A percentile compares a stretch with the other conserved stretches of the same genome.
These are phyloP conservation scores for Zasmidium angulare DNA, from an alignment of 2,329 filamentous ascomycete genomes.

Conservation along the genomic window DNA sequence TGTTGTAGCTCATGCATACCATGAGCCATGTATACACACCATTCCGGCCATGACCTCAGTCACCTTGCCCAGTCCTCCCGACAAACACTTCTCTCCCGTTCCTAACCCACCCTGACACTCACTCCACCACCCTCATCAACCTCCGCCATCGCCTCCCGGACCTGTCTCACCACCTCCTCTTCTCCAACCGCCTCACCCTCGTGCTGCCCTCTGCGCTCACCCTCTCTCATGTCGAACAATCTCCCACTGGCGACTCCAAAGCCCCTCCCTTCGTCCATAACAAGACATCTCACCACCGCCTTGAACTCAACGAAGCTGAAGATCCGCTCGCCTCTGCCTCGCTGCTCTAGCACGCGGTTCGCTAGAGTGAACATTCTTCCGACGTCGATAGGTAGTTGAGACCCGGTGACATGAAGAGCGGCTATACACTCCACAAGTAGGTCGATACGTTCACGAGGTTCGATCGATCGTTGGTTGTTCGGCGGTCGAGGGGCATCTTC, in stretches of 20 bases:
- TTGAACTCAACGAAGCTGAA: conserved; percentile 6
- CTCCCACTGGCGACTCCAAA: not conserved
- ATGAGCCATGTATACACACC: no score
- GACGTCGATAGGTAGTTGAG: not conserved
- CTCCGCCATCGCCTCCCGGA: not conserved
- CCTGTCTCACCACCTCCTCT: not conserved
- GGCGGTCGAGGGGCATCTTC: conserved; percentile 3
- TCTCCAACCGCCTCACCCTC: not conserved
- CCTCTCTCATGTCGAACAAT: not conserved
- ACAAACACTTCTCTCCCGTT: not conserved
- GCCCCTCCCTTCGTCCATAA: not conserved
- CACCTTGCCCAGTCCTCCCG: no score
- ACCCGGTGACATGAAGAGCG: no score
- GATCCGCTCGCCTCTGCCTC: not conserved
- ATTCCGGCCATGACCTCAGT: no score
- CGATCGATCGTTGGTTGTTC: not conserved
- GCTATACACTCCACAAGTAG: not conserved
- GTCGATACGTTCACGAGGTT: not conserved
- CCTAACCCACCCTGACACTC: not conserved
- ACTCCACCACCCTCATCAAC: not conserved
- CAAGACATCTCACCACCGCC: conserved; percentile 2
- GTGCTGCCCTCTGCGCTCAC: not conserved
- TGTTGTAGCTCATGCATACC: not conserved
- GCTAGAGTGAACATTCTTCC: not conserved
- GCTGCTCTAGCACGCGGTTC: not conserved